Evolutionary conservation across 1,284 basidiomycete genomes (phyloP).

Genomic region (Ustilago bromivora): DNA sequence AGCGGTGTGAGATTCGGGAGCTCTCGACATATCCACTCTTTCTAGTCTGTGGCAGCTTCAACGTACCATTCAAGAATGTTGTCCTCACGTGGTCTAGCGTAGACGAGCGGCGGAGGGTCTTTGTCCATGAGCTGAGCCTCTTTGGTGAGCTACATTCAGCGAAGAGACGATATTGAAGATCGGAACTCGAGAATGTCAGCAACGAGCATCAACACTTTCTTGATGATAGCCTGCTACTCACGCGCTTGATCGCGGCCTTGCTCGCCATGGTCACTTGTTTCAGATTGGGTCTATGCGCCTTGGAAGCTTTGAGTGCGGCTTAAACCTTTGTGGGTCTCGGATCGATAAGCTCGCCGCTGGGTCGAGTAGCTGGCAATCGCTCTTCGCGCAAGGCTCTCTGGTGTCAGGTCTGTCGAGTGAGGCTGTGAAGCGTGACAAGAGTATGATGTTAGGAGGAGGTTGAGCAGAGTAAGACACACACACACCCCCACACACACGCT

Average conservation of each 20-base stretch:
- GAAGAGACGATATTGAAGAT: not conserved
- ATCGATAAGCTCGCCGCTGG: not conserved
- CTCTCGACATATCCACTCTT: not conserved
- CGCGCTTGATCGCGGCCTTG: conserved; percentile 52
- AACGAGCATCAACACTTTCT: not conserved
- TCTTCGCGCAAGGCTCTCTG: not conserved
- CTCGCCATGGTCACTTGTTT: conserved; percentile 34
- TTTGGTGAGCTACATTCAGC: conserved; percentile 77
- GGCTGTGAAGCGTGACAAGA: not conserved
- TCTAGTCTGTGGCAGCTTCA: conserved; percentile 12
- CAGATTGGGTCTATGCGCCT: no score
- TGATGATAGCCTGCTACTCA: conserved; percentile 4
- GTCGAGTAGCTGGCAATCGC: not conserved
- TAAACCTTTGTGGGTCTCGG: not conserved
- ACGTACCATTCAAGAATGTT: conserved; percentile 78
- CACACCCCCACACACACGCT: not conserved
- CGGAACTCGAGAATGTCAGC: not conserved
- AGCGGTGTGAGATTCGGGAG: not conserved
- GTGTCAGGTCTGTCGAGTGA: not conserved
- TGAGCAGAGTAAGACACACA: conserved; percentile 7
- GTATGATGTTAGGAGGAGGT: not conserved
- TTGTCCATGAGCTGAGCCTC: conserved; percentile 93
- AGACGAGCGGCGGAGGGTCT: conserved; percentile 92
- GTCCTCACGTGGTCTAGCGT: conserved; percentile 93
- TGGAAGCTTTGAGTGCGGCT: not conserved